Percentiles rank a stretch among this genome's conserved stretches.
These are phyloP conservation scores for Paramecium octaurelia DNA, from an alignment of 73 alveolate genomes.

Conservation along the genomic window DNA sequence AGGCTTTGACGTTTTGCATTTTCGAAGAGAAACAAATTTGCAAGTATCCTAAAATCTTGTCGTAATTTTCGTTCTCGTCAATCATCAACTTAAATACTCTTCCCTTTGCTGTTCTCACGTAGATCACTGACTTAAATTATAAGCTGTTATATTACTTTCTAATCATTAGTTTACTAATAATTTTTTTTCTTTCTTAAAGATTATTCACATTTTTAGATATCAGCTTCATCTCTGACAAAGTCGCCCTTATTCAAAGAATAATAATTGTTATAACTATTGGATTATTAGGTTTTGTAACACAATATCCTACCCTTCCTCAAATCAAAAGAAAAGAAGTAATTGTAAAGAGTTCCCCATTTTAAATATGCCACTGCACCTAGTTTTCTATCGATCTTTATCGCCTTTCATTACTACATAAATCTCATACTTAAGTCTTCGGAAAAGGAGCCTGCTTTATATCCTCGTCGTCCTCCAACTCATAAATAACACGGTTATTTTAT, in stretches of 20 bases:
- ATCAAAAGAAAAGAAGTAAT: not conserved
- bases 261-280: not conserved
- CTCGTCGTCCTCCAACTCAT: constrained; percentile 32
- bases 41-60: constrained; percentile 22
- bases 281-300: constrained; percentile 3
- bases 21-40: constrained; percentile 5
- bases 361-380: constrained; percentile 35
- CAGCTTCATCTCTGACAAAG: constrained; percentile 16
- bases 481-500: not conserved
- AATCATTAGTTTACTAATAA: not conserved
- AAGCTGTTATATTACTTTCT: not conserved
- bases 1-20: not conserved
- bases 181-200: not conserved
- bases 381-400: not conserved
- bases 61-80: not conserved
- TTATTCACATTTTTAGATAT: not conserved
- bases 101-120: constrained; percentile 26
- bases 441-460: not conserved
- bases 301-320: not conserved
- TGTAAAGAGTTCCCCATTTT: constrained; percentile 37
- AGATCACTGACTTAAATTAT: not conserved
- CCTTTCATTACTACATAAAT: not conserved
- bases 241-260: constrained; percentile 8
- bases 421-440: not conserved
- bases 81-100: not conserved